Base-by-base conservation (phyloP, 2,329 filamentous ascomycete genomes). In the Clonostachys rhizophaga region DNA sequence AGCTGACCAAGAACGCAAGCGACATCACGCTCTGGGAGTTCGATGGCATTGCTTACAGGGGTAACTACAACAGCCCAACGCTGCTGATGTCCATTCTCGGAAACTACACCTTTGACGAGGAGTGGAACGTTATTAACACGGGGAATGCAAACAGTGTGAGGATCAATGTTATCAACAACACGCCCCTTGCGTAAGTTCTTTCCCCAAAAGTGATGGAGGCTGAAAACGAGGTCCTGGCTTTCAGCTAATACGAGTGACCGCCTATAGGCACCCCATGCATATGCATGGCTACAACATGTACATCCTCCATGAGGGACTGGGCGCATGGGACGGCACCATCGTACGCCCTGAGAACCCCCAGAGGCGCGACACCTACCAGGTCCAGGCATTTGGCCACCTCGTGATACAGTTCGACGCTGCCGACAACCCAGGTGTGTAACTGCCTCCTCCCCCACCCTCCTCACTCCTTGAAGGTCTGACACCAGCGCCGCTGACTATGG, bases 261-360 rank as follows among this genome's bases (percentile, higher is more conserved):
- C 18, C 35, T 18, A 17, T 18, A 17, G 75, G 2, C 78, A 88
- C 54, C 83, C 85, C 0, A 83, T 88, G 64, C 84, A 89, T 63
- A 61, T 87, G 3, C 84, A 89, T 66, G 84, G 84, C 13, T 79
- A 85, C 63, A 86, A 89, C 67, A 85, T 89, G 70, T 84, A 81
- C 58, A 66, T 89, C 43, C 71, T 90, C 1, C 69, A 78, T 36
- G 75, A 78, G 53, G 75, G 76, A 2, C 47, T 57, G 4, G 72
- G 75, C 3, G 47, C 55, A 4, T 80, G 72, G 72, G 65, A 72
- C 55, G 67, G 70, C 36, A 64, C 55, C 35, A 66, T 74, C 35
- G 54, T 70, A 43, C 65, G 67, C 47, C 52, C 62, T 2, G 47
- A 58, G 16, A 81, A 81, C 55, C 78, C 78, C 1, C 68, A 71